Evolutionary conservation across 148 eudicot species (phyloP).

Genomic region (Amaranthus cruentus): DNA sequence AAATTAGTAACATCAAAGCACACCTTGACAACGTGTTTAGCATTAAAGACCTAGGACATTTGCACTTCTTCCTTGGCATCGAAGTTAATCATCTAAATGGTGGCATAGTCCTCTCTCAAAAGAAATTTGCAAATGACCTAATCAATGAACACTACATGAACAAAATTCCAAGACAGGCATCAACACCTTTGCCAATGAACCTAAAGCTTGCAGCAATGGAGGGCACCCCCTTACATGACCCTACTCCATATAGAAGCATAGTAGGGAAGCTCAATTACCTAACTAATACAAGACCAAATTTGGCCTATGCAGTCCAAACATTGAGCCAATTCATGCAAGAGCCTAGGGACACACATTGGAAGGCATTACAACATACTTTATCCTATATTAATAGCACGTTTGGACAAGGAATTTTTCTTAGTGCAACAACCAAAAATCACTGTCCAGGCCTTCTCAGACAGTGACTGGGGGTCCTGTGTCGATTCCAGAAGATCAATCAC

Average conservation of each 20-base stretch:
- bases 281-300: no score
- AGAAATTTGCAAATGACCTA: not conserved
- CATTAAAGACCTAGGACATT: not conserved
- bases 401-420: not conserved
- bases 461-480: no score
- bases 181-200: no score
- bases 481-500: no score
- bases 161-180: no score
- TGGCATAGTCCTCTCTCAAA: not conserved
- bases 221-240: no score
- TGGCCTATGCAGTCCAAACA: not conserved
- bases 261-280: not conserved
- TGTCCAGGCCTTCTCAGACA: no score
- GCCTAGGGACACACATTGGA: not conserved
- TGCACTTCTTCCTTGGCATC: not conserved
- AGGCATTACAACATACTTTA: not conserved
- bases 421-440: not conserved
- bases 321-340: not conserved
- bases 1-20: not conserved
- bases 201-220: no score
- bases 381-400: not conserved
- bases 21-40: not conserved
- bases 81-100: not conserved
- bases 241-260: not conserved
- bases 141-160: not conserved